Evolutionary conservation across 306 rosid genomes (phyloP), one percentile per base, ranked within the genome.

Genomic region (Vigna radiata): DNA sequence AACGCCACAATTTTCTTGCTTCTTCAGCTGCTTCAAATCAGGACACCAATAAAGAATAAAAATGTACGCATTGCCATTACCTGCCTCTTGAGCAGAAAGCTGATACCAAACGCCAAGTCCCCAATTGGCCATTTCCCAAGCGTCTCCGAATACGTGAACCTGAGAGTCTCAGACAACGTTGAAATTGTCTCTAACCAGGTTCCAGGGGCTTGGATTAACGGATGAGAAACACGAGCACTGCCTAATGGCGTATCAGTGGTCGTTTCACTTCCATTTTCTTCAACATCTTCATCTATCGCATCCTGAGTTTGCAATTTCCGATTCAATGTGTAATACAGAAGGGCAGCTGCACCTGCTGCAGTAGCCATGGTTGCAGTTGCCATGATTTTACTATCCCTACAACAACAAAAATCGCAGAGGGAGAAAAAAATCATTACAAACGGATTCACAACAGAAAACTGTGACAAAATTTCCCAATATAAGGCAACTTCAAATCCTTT

Each of bases 341-440:
- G 88, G 67, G 98, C 98, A 81, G 96, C 97, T 78, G 97, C 97
- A 71, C 97, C 98, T 19, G 96, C 97, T 67, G 98, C 96, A 73
- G 98, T 95, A 39, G 98, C 97, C 97, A 95, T 86, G 68, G 96
- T 95, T 79, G 97, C 96, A 83, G 98, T 89, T 86, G 98, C 95
- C 97, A 95, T 95, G 72, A 89, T 36, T 54, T 54, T 58, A 46
- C 74, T 70, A 48, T 77, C 86, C 91, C 88, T 87, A 72, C 21
- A 79, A 83, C 39, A 62, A 15, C 50, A 63, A 29, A 37, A 41
- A 70, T 10, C 37, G 33, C 59, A 60, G 0, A 7, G 8, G 1
- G 48, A 13, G 18, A 18, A 33, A 49, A 19, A 16, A 21, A 7
- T 33, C 36, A 2, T 44, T 5, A 47, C 54, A 73, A 61, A 77